These are phyloP conservation scores for Hyphopichia fennica DNA, from an alignment of 1,139 yeast genomes.

Conservation along the genomic window DNA sequence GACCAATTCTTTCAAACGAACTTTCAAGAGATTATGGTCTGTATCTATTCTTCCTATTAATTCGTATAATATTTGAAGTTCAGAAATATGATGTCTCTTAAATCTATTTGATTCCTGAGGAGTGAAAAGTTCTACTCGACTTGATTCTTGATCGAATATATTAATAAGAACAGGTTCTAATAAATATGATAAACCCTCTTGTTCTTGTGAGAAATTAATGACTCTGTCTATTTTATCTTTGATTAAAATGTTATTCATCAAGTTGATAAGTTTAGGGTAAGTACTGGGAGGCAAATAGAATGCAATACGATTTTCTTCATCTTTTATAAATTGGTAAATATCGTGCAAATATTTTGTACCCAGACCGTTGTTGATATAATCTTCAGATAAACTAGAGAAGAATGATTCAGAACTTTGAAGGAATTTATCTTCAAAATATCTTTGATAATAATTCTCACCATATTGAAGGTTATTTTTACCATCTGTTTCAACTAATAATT, in stretches of 20 bases:
- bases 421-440: slow-evolving; percentile 67
- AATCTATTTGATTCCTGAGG: neutral
- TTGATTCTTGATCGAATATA: slow-evolving; percentile 15
- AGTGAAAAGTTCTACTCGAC: neutral
- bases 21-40: slow-evolving; percentile 49
- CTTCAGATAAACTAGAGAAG: slow-evolving; percentile 50
- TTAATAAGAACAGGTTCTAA: slow-evolving; percentile 33
- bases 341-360: slow-evolving; percentile 60
- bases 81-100: slow-evolving; percentile 13
- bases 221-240: slow-evolving; percentile 53
- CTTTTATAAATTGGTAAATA: slow-evolving; percentile 52
- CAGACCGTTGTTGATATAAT: slow-evolving; percentile 32
- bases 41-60: slow-evolving; percentile 57
- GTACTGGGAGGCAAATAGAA: slow-evolving; percentile 58
- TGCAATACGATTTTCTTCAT: slow-evolving; percentile 57
- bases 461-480: slow-evolving; percentile 29
- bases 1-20: slow-evolving; percentile 51
- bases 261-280: slow-evolving; percentile 49
- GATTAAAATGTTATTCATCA: slow-evolving; percentile 65
- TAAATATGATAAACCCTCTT: slow-evolving; percentile 62
- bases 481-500: slow-evolving; percentile 46
- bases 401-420: slow-evolving; percentile 55
- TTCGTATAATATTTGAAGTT: slow-evolving; percentile 47
- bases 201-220: slow-evolving; percentile 44
- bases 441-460: slow-evolving; percentile 59